phyloP scores from a whole-genome alignment of 106 monocot species.

The Dioscorea zingiberensis region DNA sequence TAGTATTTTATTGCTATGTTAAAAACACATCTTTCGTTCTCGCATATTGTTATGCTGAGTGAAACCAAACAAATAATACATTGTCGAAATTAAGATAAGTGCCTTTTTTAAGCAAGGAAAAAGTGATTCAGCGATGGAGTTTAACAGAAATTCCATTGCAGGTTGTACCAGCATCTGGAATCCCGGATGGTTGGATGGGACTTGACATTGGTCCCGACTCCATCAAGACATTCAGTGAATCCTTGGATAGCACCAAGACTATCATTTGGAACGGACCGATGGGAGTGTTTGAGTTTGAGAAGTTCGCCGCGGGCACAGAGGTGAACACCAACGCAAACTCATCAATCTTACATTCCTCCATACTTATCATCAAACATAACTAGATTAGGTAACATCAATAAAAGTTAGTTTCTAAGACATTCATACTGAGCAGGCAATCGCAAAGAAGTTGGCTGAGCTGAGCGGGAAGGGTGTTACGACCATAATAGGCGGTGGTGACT shows the following conservation, averaged over 20 bases:
- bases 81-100: no score
- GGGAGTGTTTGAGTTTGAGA: slow-evolving; percentile 72
- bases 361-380: not conserved
- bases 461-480: slow-evolving; percentile 43
- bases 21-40: no score
- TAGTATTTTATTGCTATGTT: no score
- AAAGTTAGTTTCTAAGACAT: not conserved
- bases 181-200: slow-evolving; percentile 75
- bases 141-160: slow-evolving; percentile 6
- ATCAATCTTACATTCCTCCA: not conserved
- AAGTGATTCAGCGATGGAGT: no score
- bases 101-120: no score
- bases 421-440: slow-evolving; percentile 32
- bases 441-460: slow-evolving; percentile 56
- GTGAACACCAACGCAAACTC: slow-evolving; percentile 16
- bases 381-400: no score
- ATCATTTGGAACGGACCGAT: slow-evolving; percentile 69
- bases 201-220: slow-evolving; percentile 64
- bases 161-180: slow-evolving; percentile 50
- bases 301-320: slow-evolving; percentile 56
- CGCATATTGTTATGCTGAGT: no score
- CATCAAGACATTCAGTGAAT: slow-evolving; percentile 38
- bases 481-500: slow-evolving; percentile 58
- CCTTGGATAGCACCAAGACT: slow-evolving; percentile 33
- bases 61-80: no score